Evolutionary conservation across 2,329 filamentous ascomycete species (phyloP).

Genomic region (Penicillium olsonii): DNA sequence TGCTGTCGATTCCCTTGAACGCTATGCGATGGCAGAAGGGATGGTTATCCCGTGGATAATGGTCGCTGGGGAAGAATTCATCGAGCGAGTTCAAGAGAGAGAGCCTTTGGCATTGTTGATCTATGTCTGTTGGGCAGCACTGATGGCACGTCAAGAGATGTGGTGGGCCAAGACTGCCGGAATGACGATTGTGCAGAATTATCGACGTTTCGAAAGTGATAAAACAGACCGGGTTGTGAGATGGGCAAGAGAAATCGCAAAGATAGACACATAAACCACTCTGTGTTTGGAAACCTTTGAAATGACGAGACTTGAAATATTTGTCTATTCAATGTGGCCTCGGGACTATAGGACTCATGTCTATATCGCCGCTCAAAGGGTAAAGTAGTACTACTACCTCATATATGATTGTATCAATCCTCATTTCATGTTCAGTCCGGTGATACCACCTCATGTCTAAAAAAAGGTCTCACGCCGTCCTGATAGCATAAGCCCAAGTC

Average conservation of each 20-base stretch:
- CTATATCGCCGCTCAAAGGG: no score
- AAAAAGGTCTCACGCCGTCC: no score
- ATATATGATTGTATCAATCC: no score
- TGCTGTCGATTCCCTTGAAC: neutral
- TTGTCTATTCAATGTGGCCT: no score
- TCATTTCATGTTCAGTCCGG: no score
- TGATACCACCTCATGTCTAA: no score
- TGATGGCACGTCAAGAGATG: slow-evolving; percentile 7
- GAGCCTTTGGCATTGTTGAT: slow-evolving; percentile 13
- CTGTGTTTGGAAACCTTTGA: no score
- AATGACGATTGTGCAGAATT: neutral
- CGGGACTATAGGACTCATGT: no score
- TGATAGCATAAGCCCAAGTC: no score
- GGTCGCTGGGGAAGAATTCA: neutral
- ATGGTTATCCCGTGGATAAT: slow-evolving; percentile 1
- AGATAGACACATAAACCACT: no score
- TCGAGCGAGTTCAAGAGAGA: neutral
- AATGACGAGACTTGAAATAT: no score
- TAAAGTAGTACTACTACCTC: no score
- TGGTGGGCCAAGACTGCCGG: slow-evolving; percentile 14
- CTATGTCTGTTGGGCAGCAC: slow-evolving; percentile 14
- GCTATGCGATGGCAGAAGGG: neutral
- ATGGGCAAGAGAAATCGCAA: neutral
- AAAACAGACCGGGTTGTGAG: neutral
- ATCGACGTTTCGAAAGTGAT: neutral